Evolutionary conservation across 352 stramenopile species (phyloP).

Genomic region (Lagenidium sp.): DNA sequence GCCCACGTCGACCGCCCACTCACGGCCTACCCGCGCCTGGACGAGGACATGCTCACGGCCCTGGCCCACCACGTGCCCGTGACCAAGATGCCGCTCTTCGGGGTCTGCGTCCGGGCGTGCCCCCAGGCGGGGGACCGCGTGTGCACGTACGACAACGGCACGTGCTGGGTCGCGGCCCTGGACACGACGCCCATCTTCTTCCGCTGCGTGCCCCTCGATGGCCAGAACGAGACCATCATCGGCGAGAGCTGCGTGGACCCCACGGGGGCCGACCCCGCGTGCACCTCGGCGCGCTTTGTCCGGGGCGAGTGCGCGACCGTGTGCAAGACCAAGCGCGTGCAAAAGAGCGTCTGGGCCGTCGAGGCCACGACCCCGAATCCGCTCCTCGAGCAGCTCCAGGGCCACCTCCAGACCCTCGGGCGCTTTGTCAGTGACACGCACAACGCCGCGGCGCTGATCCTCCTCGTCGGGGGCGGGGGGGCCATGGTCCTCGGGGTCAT

Average conservation of each 20-base stretch:
- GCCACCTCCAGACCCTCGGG: slow-evolving; percentile 38
- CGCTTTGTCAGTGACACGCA: slow-evolving; percentile 74
- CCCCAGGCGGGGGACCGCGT: slow-evolving; percentile 35
- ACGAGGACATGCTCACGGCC: slow-evolving; percentile 65
- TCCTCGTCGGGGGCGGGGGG: slow-evolving; percentile 41
- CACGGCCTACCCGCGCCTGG: slow-evolving; percentile 71
- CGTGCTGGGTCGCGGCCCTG: slow-evolving; percentile 53
- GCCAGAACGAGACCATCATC: slow-evolving; percentile 50
- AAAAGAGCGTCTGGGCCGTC: slow-evolving; percentile 53
- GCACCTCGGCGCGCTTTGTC: slow-evolving; percentile 31
- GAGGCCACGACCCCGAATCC: slow-evolving; percentile 47
- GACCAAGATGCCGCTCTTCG: slow-evolving; percentile 63
- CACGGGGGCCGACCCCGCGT: slow-evolving; percentile 33
- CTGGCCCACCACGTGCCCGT: slow-evolving; percentile 24
- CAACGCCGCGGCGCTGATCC: slow-evolving; percentile 40
- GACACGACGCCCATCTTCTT: slow-evolving; percentile 52
- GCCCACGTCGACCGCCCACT: slow-evolving; percentile 23
- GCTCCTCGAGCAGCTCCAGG: slow-evolving; percentile 63
- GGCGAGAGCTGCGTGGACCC: slow-evolving; percentile 55
- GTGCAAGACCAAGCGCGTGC: slow-evolving; percentile 58
- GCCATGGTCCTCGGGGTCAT: slow-evolving; percentile 46
- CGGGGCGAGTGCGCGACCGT: slow-evolving; percentile 23
- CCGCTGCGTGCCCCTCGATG: slow-evolving; percentile 62
- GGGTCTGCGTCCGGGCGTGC: slow-evolving; percentile 61
- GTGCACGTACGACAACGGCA: slow-evolving; percentile 60